Evolutionary conservation across 139 green algal genomes (phyloP).

Genomic region (Nannochloris sp.): DNA sequence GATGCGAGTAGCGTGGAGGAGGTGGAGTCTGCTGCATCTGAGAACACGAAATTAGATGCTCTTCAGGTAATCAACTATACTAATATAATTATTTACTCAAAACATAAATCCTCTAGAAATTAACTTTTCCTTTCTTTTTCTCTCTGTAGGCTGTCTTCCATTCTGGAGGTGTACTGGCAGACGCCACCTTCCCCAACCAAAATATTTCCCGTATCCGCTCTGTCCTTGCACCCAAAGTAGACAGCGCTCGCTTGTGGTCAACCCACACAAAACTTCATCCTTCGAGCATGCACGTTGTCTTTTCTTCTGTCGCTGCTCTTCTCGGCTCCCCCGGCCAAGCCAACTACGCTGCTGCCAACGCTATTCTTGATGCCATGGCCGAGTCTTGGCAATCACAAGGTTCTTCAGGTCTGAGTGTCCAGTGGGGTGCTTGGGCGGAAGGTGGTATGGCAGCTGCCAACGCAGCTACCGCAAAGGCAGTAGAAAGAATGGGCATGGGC

Average conservation of each 20-base stretch:
- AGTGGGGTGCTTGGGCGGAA: constrained; percentile 82
- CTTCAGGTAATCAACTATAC: not conserved
- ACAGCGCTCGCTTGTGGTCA: not conserved
- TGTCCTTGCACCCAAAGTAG: constrained; percentile 37
- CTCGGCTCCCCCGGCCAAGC: constrained; percentile 68
- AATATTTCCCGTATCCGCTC: constrained; percentile 9
- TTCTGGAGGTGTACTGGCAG: constrained; percentile 48
- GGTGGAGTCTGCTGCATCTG: not conserved
- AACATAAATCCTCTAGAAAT: no score
- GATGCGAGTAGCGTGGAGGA: constrained; percentile 10
- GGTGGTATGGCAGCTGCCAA: constrained; percentile 62
- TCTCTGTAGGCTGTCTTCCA: constrained; percentile 38
- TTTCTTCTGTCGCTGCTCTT: constrained; percentile 62
- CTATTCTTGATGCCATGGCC: constrained; percentile 39
- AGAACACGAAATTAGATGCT: not conserved
- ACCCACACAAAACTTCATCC: not conserved
- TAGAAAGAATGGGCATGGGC: constrained; percentile 61
- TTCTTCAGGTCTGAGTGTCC: constrained; percentile 21
- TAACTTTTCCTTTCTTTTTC: not conserved
- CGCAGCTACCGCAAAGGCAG: constrained; percentile 7
- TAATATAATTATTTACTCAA: not conserved
- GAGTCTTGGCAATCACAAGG: not conserved
- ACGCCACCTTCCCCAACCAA: constrained; percentile 42
- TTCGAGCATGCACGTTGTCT: constrained; percentile 6
- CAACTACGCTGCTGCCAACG: constrained; percentile 66